Evolutionary conservation across 768 basidiomycete species (phyloP).

Genomic region (Galerina sulciceps): DNA sequence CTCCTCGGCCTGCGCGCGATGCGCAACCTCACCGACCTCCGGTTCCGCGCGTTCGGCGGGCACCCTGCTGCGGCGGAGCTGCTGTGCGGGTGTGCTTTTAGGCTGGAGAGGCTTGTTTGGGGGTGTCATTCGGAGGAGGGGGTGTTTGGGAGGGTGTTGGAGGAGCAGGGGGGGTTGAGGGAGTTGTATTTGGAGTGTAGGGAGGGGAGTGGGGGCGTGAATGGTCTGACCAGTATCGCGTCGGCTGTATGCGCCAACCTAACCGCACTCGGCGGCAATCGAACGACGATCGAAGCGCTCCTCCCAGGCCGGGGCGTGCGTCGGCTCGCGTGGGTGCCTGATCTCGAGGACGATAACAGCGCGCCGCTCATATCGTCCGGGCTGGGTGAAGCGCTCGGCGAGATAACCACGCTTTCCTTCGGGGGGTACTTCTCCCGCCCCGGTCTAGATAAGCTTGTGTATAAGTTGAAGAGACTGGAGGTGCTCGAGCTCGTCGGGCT

Average conservation of each 20-base stretch:
- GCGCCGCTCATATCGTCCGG: constrained; percentile 1
- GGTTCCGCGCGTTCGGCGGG: constrained; percentile 12
- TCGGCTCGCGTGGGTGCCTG: constrained; percentile 18
- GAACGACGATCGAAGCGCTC: constrained; percentile 10
- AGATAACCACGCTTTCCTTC: constrained; percentile 11
- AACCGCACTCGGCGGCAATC: constrained; percentile 8
- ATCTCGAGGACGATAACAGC: constrained; percentile 6
- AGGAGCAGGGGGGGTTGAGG: constrained; percentile 3
- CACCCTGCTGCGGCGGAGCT: constrained; percentile 9
- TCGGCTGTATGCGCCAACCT: constrained; percentile 6
- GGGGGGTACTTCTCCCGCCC: constrained; percentile 21
- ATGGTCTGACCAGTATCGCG: too few species aligned
- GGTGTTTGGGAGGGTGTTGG: background rate
- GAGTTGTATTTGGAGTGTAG: constrained; percentile 10
- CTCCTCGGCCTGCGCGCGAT: constrained; percentile 5
- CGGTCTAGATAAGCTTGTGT: constrained; percentile 5
- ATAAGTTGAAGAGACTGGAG: constrained; percentile 5
- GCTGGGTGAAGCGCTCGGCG: constrained; percentile 1
- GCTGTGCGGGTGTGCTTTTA: background rate
- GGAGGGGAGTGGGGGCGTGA: background rate
- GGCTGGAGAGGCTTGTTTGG: constrained; percentile 12
- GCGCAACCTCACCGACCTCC: constrained; percentile 3
- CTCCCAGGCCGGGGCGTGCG: constrained; percentile 11
- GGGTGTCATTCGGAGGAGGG: constrained; percentile 11
- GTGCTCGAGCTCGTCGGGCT: constrained; percentile 15